A percentile compares a stretch with the other conserved stretches of the same genome.
Conservation (phyloP, 2,329 filamentous ascomycete genomes). For the Colletotrichum spaethianum region DNA sequence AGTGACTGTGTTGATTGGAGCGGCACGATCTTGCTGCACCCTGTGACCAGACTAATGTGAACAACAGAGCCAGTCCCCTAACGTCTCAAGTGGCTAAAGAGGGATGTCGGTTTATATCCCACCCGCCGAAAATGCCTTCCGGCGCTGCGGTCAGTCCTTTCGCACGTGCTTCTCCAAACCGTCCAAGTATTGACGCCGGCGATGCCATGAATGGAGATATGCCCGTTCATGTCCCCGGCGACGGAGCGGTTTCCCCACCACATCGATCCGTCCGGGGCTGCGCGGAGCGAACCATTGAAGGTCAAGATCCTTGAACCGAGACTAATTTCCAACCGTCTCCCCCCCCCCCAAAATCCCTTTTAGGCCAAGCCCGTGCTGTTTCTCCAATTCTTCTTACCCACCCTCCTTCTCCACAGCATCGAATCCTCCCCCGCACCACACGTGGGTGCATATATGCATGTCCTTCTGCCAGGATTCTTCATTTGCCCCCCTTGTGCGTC, state of each 20-base stretch:
- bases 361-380: constrained; percentile 5
- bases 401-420: constrained; percentile 29
- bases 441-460: constrained; percentile 38
- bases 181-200: not conserved
- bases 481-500: constrained; percentile 30
- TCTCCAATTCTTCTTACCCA: constrained; percentile 29
- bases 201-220: constrained; percentile 14
- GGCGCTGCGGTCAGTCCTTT: not conserved
- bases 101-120: not conserved
- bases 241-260: constrained; percentile 6
- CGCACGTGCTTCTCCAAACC: constrained; percentile 1
- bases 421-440: constrained; percentile 31
- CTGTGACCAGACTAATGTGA: not conserved
- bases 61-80: not conserved
- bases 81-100: too few relatives aligned
- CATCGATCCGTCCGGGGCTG: constrained; percentile 1
- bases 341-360: constrained; percentile 2
- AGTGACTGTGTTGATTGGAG: constrained; percentile 27
- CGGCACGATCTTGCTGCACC: constrained; percentile 18
- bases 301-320: not conserved
- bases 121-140: not conserved
- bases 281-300: constrained; percentile 15
- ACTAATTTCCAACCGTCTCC: not conserved
- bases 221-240: constrained; percentile 18
- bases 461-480: constrained; percentile 33